Evolutionary conservation across 148 eudicot species (phyloP).

Genomic region (Nepenthes gracilis): DNA sequence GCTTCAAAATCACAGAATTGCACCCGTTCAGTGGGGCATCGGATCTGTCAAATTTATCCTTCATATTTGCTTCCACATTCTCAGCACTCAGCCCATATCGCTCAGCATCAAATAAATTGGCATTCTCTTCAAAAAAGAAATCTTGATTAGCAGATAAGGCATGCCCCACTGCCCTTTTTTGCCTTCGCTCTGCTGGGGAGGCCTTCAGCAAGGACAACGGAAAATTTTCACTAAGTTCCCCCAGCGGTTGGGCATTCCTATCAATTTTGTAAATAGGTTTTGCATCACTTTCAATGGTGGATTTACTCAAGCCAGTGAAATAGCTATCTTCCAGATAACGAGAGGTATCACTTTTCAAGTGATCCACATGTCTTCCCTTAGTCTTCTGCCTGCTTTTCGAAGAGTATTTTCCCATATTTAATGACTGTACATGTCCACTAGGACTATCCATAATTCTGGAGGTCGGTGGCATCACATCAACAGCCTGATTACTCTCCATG

Average conservation of each 20-base stretch:
- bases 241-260: slow-evolving; percentile 38
- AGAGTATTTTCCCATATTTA: slow-evolving; percentile 20
- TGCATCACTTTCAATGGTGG: slow-evolving; percentile 20
- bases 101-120: slow-evolving; percentile 20
- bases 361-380: slow-evolving; percentile 33
- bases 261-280: slow-evolving; percentile 18
- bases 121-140: slow-evolving; percentile 26
- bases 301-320: slow-evolving; percentile 21
- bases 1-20: slow-evolving; percentile 35
- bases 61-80: slow-evolving; percentile 11
- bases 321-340: slow-evolving; percentile 16
- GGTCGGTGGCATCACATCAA: slow-evolving; percentile 31
- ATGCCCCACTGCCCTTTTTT: slow-evolving; percentile 31
- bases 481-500: slow-evolving; percentile 16
- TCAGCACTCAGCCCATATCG: slow-evolving; percentile 25
- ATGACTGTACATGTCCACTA: slow-evolving; percentile 20
- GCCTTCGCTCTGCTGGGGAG: slow-evolving; percentile 30
- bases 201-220: slow-evolving; percentile 28
- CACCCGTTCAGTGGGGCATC: slow-evolving; percentile 36
- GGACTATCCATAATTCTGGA: slow-evolving; percentile 24
- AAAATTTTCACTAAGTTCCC: slow-evolving; percentile 24
- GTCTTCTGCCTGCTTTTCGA: slow-evolving; percentile 35
- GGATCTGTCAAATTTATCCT: slow-evolving; percentile 21
- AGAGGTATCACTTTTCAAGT: slow-evolving; percentile 20
- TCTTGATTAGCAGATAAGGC: slow-evolving; percentile 27